Evolutionary conservation across 1,284 basidiomycete genomes (phyloP).

Genomic region (Sparassis latifolia): DNA sequence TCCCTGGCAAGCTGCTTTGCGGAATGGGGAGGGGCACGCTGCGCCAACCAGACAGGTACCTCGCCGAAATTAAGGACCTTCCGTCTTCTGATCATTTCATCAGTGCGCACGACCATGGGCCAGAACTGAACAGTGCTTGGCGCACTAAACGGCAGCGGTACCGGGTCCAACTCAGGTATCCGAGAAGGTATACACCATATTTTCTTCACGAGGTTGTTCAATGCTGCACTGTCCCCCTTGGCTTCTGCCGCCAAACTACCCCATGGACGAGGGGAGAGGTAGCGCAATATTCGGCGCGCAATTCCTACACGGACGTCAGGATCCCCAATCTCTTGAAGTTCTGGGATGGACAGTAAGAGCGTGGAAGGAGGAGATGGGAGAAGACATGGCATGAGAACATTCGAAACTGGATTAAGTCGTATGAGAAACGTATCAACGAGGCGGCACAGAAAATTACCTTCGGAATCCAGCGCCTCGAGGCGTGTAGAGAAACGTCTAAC

Average conservation of each 20-base stretch:
- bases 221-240: constrained; percentile 34
- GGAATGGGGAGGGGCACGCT: constrained; percentile 18
- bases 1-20: background rate
- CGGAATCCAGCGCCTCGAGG: constrained; percentile 14
- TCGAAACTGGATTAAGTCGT: constrained; percentile 13
- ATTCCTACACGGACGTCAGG: constrained; percentile 37
- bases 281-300: constrained; percentile 58
- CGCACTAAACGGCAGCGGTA: constrained; percentile 29
- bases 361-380: constrained; percentile 46
- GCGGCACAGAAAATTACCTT: constrained; percentile 11
- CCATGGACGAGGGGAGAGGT: constrained; percentile 68
- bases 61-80: constrained; percentile 1
- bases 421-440: background rate
- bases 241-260: constrained; percentile 57
- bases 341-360: constrained; percentile 35
- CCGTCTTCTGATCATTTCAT: constrained; percentile 8
- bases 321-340: constrained; percentile 30
- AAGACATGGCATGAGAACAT: constrained; percentile 27
- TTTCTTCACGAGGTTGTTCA: constrained; percentile 25
- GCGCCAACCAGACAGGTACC: constrained; percentile 24
- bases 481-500: constrained; percentile 9
- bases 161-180: background rate
- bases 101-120: constrained; percentile 31
- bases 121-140: constrained; percentile 61
- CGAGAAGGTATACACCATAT: constrained; percentile 45